A percentile compares a stretch with the other conserved stretches of the same genome.
Conservation (phyloP, 306 rosid genomes). For the peach (Prunus persica) region Prunus_persica_NCBIv2 NC_034015.1:2898501-2899000, state of each 20-base stretch:
- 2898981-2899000: conserved; percentile 58
- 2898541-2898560: conserved; percentile 85
- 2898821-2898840: background rate
- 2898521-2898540: conserved; percentile 77
- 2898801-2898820: background rate
- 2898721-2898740: too few species aligned
- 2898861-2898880: background rate
- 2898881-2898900: background rate
- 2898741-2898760: too few species aligned
- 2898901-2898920: conserved; percentile 62
- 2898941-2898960: conserved; percentile 52
- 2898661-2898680: background rate
- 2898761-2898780: background rate
- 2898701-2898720: too few species aligned
- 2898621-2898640: background rate
- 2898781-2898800: background rate
- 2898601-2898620: background rate
- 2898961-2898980: conserved; percentile 79
- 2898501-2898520: conserved; percentile 65
- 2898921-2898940: conserved; percentile 72
- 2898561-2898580: conserved; percentile 54
- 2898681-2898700: background rate
- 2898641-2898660: background rate
- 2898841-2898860: too few species aligned
- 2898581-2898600: background rate